Evolutionary conservation across 768 basidiomycete species (phyloP).

Genomic region (Trametes coccinea): DNA sequence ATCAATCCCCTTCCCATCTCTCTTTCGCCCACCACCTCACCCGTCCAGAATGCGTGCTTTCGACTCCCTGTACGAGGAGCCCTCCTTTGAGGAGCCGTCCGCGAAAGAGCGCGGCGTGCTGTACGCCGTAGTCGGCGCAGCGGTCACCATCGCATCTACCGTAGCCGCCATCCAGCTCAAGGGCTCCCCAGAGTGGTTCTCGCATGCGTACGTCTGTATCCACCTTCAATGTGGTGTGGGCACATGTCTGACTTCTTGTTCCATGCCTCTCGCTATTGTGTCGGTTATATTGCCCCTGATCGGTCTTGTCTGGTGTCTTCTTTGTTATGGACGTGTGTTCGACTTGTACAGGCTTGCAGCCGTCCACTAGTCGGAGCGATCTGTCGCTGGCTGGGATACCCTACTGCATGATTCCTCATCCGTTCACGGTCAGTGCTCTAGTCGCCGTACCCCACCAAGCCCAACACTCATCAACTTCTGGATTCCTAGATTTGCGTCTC

Average conservation of each 20-base stretch:
- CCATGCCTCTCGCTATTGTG: no score
- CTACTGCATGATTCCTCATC: neutral
- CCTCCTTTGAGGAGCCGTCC: constrained; percentile 17
- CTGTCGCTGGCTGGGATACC: constrained; percentile 6
- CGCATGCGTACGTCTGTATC: constrained; percentile 23
- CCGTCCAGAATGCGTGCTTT: constrained; percentile 17
- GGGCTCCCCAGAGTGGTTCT: constrained; percentile 14
- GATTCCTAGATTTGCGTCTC: no score
- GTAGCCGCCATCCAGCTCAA: constrained; percentile 18
- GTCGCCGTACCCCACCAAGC: neutral
- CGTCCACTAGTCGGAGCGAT: constrained; percentile 3
- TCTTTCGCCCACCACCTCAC: neutral
- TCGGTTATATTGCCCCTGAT: no score
- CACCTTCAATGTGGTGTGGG: neutral
- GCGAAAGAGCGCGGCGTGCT: constrained; percentile 15
- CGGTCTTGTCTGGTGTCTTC: neutral
- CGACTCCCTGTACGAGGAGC: constrained; percentile 20
- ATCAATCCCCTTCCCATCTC: neutral
- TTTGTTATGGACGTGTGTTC: neutral
- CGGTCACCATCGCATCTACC: constrained; percentile 21
- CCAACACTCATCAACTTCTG: neutral
- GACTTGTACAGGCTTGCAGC: constrained; percentile 3
- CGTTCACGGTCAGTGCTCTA: neutral
- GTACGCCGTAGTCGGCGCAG: constrained; percentile 18
- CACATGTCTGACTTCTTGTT: constrained; percentile 2